These are phyloP conservation scores for Trichophyton verrucosum DNA, from an alignment of 2,329 filamentous ascomycete species.

Conservation along the genomic window DNA sequence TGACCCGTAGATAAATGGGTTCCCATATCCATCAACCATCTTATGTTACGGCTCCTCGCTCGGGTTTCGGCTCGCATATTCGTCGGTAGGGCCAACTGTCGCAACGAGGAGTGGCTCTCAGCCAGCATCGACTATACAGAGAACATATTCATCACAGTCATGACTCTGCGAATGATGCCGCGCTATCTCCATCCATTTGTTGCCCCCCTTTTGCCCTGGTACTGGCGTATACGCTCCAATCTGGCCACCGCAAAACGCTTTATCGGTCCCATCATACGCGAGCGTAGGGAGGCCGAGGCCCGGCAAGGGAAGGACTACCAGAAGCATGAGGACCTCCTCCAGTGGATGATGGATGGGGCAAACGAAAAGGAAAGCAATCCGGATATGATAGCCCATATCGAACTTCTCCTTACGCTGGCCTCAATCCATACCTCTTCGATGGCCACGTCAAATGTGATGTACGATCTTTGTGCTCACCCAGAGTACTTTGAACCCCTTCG, in stretches of 20 bases:
- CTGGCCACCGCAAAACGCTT: conserved; percentile 23
- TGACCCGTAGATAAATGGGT: too few relatives aligned
- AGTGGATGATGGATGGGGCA: conserved; percentile 3
- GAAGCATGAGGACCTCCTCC: neutral
- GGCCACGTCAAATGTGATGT: conserved; percentile 10
- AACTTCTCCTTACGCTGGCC: conserved; percentile 10
- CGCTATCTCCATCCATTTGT: neutral
- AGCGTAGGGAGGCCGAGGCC: too few relatives aligned
- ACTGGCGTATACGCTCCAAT: conserved; percentile 22
- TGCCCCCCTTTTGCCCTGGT: conserved; percentile 21
- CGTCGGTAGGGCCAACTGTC: conserved; percentile 26
- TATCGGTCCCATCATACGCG: conserved; percentile 23
- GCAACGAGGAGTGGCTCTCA: conserved; percentile 29
- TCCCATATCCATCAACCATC: neutral
- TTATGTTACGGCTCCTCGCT: conserved; percentile 21
- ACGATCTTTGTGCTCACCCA: conserved; percentile 15
- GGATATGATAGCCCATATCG: conserved; percentile 9
- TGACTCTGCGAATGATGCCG: conserved; percentile 10
- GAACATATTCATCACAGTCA: conserved; percentile 23
- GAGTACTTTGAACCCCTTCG: conserved; percentile 16
- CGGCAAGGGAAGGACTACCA: neutral
- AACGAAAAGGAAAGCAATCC: conserved; percentile 4
- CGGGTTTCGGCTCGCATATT: conserved; percentile 32
- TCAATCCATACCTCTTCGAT: conserved; percentile 14
- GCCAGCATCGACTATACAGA: conserved; percentile 25